These are phyloP conservation scores for Odonthalia washingtoniensis DNA, from an alignment of 31 red algal species.

Conservation along the genomic window DNA sequence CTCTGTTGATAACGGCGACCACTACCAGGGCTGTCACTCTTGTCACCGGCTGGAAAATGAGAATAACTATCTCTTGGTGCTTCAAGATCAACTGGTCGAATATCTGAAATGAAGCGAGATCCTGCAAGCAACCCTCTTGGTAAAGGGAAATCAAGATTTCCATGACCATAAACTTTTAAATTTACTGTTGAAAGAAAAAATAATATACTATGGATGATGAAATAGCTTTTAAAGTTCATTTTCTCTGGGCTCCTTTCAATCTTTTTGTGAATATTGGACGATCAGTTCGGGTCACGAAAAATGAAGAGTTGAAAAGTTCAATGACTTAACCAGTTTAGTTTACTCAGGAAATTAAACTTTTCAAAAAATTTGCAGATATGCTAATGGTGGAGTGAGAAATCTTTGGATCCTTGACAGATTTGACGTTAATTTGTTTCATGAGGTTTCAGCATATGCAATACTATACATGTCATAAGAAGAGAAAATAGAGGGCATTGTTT, in stretches of 20 bases:
- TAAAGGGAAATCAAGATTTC: conserved; percentile 11
- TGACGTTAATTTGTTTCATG: background rate
- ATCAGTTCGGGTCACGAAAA: background rate
- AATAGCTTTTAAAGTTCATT: too few species aligned
- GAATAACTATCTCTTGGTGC: conserved; percentile 52
- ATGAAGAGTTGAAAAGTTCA: background rate
- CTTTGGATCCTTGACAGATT: background rate
- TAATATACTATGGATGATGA: background rate
- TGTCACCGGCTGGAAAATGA: conserved; percentile 72
- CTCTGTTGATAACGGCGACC: conserved; percentile 37
- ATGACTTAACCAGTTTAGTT: background rate
- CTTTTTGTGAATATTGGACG: background rate
- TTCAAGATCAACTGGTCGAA: conserved; percentile 32
- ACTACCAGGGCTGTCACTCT: conserved; percentile 51
- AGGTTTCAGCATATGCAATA: background rate
- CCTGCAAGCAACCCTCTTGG: conserved; percentile 30
- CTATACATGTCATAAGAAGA: background rate
- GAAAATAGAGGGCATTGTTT: background rate
- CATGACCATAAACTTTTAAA: background rate
- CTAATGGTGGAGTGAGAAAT: background rate
- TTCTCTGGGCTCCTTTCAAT: too few species aligned
- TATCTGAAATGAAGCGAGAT: conserved; percentile 48
- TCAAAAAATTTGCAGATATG: background rate
- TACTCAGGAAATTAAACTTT: background rate
- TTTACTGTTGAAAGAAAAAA: background rate